Base-by-base conservation (phyloP, 2,329 filamentous ascomycete genomes). In the Calonectria ilicicola region DNA sequence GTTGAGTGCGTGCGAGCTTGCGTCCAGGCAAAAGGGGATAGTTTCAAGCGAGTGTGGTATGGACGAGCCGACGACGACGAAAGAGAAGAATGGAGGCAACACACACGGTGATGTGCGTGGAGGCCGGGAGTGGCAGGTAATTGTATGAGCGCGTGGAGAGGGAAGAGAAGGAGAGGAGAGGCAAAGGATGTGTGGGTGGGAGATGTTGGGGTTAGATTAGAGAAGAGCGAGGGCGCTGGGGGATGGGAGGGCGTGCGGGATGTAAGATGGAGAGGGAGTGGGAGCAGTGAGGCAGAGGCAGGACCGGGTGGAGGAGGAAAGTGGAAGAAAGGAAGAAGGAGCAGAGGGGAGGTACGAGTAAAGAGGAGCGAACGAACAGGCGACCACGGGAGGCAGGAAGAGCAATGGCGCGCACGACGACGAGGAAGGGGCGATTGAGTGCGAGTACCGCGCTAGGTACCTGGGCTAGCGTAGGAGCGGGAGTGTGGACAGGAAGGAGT, bases 161-260 rank as follows among this genome's bases (percentile, higher is more conserved):
- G 69, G 70, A 75, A 49, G 70, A 68, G 74, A 29, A 62, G 65
- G 74, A 62, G 58, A 67, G 71, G 70, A 63, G 73, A 69, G 74
- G 69, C 62, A 51, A 77, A 70, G 76, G 74, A 73, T 76, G 77
- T 75, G 75, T 67, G 67, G 67, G 70, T 64, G 68, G 49, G 64
- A 73, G 71, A 56, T 44, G 65, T 47, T 70, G 65, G 70, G 56
- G 67, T 72, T 73, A 72, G 74, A 65, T 72, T 74, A 60, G 72
- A 69, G 62, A 63, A 70, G 67, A 70, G 75, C 74, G 75, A 69
- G 72, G 64, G 68, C 32, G 65, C 60, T 70, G 51, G 67, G 66
- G 63, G 42, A 46, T 56, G 65, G 58, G 71, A 73, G 74, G 71
- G 74, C 65, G 71, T 72, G 69, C 29, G 32, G 40, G 58, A 64